phyloP scores from a whole-genome alignment of 129 eudicot genomes.

The Arctium minus region DNA sequence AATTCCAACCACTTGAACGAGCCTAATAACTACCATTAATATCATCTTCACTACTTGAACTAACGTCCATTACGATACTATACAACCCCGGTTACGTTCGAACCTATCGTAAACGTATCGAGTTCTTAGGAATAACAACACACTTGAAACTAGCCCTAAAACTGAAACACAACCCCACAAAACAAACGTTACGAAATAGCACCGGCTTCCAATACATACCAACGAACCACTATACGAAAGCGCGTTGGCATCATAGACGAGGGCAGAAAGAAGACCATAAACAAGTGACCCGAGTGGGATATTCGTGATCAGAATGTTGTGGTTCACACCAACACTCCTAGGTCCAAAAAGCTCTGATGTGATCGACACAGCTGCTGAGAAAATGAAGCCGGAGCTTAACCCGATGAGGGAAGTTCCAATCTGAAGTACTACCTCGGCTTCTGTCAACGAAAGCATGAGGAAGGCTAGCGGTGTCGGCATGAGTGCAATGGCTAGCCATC shows the following conservation, averaged over 20 bases:
- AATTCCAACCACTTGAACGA: background rate
- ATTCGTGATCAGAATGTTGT: constrained; percentile 86
- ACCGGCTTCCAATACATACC: constrained; percentile 74
- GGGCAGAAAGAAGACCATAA: constrained; percentile 72
- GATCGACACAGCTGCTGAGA: constrained; percentile 88
- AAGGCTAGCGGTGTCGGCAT: constrained; percentile 80
- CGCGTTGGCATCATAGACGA: constrained; percentile 59
- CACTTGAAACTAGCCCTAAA: constrained; percentile 54
- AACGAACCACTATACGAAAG: background rate
- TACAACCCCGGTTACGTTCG: constrained; percentile 36
- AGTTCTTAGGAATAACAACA: constrained; percentile 70
- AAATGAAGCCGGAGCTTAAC: constrained; percentile 84
- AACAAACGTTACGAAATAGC: constrained; percentile 73
- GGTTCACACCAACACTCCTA: constrained; percentile 71
- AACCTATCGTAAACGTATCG: constrained; percentile 55
- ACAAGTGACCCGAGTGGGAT: constrained; percentile 80
- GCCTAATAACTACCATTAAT: background rate
- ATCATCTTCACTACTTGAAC: no score
- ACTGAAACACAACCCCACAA: constrained; percentile 72
- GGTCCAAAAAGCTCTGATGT: constrained; percentile 95
- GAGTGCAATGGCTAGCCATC: constrained; percentile 81
- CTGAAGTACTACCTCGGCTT: constrained; percentile 42
- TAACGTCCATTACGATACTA: constrained; percentile 10
- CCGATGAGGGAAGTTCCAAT: constrained; percentile 72
- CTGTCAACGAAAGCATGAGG: constrained; percentile 59